Evolutionary conservation across 1,139 yeast species (phyloP), one percentile per base, ranked within the genome.

Genomic region (Hyphopichia wangnamkhiaoensis): DNA sequence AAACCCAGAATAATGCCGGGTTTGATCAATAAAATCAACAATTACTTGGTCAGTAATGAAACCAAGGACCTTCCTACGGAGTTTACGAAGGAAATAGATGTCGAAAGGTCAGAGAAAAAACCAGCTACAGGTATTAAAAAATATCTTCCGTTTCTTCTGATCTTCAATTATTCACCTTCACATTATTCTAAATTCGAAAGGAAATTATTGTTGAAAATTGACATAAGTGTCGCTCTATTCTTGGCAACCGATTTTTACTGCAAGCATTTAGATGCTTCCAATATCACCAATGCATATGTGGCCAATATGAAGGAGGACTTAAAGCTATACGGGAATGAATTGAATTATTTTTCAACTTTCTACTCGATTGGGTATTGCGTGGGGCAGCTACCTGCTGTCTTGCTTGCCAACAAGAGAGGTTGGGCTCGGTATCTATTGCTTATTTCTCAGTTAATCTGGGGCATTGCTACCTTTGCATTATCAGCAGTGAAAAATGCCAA

Each of bases 241-340:
- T 32, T n/a, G 37, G 25, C 15, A 7, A 21, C 24, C 24, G 24
- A 47, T 33, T 50, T 51, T 44, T 53, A 57, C 58, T 50, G 47
- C 35, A 47, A 46, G 28, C 35, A 43, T 24, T 41, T 53, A 21
- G 57, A 53, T 39, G 37, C 48, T 31, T 39, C 52, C 27, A 53
- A 53, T 33, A 37, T 54, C 12, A 43, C 50, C 23, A 53, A 54
- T 33, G 59, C 60, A 4, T 56, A 55, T 35, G 57, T 56, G 14
- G 52, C 56, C 6, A 58, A 59, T 2, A 47, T 56, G 49, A 47
- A 47, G 35, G 53, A 50, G 27, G 51, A 46, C 15, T 37, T 56
- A 31, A 41, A 40, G 7, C 39, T 51, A 40, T 31, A 37, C 10
- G 54, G 54, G 16, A 45, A 50, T 38, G 45, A 49, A 33, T 50